Evolutionary conservation across 768 basidiomycete genomes (phyloP), one percentile per base, ranked within the genome.

Genomic region (Termitomyces sp.): DNA sequence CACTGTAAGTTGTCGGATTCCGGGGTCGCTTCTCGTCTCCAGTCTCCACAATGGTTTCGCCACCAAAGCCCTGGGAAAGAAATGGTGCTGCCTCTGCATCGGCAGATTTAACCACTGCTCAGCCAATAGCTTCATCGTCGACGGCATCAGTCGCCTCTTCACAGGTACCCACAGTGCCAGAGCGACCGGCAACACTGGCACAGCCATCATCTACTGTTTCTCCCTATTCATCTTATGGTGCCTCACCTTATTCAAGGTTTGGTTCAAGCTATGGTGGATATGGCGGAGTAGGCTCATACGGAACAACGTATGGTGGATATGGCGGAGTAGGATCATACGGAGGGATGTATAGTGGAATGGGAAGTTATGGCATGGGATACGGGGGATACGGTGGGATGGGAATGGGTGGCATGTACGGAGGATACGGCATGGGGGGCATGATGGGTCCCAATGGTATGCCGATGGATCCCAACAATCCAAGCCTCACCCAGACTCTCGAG

Each of bases 61-160:
- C 92, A 49, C 92, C 91, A 68, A 94, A 93, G 70, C 92, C 92
- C 63, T 94, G 92, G 92, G 92, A 94, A 70, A 81, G 85, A 54
- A 74, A 73, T 44, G 80, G 81, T 8, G 72, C 74, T 47, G 65
- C 70, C 39, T 72, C 75, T 29, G 65, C 76, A 37, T 55, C 73
- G 31, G 46, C 39, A 3, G 59, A 57, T 15, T n/a, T 68, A 24
- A 49, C 73, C 24, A 41, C 68, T 16, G 54, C 69, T 28, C 51
- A 73, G 39, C 37, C 73, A 52, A 26, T 75, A 29, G 37, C 73
- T 13, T 62, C 68, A 20, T 55, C 69, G 16, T 39, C 75, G 3
- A 58, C 72, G 51, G 42, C 73, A 13, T 73, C 10, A 52, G 18
- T 5, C 16, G 13, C 69, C 15, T 57, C n/a, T n/a, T n/a, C 73